A percentile compares a stretch with the other conserved stretches of the same genome.
phyloP scores from a whole-genome alignment of 2,329 filamentous ascomycete species.

The Cryphonectria nitschkei region DNA sequence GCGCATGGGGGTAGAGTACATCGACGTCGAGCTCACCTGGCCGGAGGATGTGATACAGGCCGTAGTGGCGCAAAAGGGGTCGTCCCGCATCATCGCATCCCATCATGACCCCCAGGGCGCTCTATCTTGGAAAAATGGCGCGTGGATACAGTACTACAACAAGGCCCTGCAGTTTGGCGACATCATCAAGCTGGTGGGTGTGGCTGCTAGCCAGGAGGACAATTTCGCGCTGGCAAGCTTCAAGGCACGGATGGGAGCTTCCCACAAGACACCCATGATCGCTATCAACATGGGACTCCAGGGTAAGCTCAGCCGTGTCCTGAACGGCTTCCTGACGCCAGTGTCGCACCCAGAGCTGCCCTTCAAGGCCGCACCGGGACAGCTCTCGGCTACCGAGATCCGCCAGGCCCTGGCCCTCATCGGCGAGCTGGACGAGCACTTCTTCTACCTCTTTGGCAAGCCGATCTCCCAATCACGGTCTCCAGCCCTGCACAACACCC shows the following conservation, averaged over 20 bases:
- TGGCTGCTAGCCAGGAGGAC: constrained; percentile 75
- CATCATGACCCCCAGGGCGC: constrained; percentile 84
- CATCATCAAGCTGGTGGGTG: constrained; percentile 90
- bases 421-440: constrained; percentile 74
- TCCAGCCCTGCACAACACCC: constrained; percentile 84
- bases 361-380: constrained; percentile 90
- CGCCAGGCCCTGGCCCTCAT: constrained; percentile 76
- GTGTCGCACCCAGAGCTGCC: constrained; percentile 90
- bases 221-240: constrained; percentile 86
- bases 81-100: constrained; percentile 87
- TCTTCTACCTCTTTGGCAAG: constrained; percentile 86
- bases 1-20: constrained; percentile 84
- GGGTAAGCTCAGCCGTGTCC: constrained; percentile 86
- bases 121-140: constrained; percentile 89
- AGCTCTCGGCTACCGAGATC: constrained; percentile 89
- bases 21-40: constrained; percentile 90
- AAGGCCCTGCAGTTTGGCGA: constrained; percentile 87
- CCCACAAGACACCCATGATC: constrained; percentile 83
- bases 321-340: constrained; percentile 92
- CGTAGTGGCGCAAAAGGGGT: constrained; percentile 68
- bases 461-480: constrained; percentile 84
- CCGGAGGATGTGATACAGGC: constrained; percentile 74
- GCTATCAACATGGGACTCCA: constrained; percentile 91
- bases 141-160: constrained; percentile 91
- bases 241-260: constrained; percentile 72